phyloP scores from a whole-genome alignment of 441 rosid genomes.

The Populus hybrid region DNA sequence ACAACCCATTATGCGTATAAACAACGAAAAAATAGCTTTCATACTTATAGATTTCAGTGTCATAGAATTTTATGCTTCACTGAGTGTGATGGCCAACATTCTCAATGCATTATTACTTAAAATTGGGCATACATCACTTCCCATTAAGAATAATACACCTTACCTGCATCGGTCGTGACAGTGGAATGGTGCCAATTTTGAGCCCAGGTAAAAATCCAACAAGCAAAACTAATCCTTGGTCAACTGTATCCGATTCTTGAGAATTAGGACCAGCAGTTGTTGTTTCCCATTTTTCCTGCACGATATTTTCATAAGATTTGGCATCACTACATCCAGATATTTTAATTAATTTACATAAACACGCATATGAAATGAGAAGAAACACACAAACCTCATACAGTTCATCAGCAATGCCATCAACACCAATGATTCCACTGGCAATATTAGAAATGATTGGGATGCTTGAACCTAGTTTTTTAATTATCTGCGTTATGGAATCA shows the following conservation, averaged over 20 bases:
- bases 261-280: constrained; percentile 18
- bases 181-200: constrained; percentile 36
- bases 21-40: background rate
- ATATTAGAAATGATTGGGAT: constrained; percentile 35
- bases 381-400: constrained; percentile 32
- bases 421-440: constrained; percentile 44
- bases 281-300: constrained; percentile 35
- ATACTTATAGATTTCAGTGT: background rate
- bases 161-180: constrained; percentile 31
- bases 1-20: background rate
- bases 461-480: constrained; percentile 28
- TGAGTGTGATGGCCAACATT: no score
- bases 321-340: background rate
- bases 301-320: background rate
- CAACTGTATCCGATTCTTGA: background rate
- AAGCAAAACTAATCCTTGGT: constrained; percentile 41
- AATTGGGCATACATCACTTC: background rate
- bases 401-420: constrained; percentile 30
- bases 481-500: constrained; percentile 25
- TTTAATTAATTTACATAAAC: background rate
- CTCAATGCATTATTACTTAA: no score
- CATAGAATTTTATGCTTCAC: background rate
- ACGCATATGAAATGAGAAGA: background rate
- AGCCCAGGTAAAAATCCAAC: constrained; percentile 58
- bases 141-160: background rate